Conservation (phyloP, 2,329 filamentous ascomycete genomes). For the Pezicula neosporulosa region DNA sequence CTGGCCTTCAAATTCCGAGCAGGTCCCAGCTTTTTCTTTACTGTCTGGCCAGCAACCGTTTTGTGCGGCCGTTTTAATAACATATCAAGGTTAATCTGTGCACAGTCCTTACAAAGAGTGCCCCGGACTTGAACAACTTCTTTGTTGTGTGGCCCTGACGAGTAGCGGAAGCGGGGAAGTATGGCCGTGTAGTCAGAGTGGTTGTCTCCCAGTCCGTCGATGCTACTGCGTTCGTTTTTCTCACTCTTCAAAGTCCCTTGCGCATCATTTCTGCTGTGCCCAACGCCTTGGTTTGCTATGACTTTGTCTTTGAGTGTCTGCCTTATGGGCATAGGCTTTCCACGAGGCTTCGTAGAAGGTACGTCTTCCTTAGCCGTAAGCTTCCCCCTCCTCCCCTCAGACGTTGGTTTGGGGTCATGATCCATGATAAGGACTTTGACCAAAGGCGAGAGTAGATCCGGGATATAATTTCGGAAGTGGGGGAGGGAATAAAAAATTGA, state of each 20-base stretch:
- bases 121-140: not conserved
- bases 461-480: not conserved
- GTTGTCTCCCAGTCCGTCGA: not conserved
- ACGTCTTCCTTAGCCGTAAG: constrained; percentile 1
- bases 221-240: not conserved
- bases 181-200: not conserved
- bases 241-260: not conserved
- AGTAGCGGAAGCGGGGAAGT: constrained; percentile 2
- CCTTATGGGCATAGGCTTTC: not conserved
- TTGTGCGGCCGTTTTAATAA: constrained; percentile 3
- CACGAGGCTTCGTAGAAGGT: not conserved
- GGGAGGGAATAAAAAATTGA: not conserved
- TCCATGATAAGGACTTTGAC: not conserved
- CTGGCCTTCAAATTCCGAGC: not conserved
- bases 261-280: not conserved
- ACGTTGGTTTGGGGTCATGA: constrained; percentile 1
- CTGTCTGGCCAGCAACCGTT: constrained; percentile 1
- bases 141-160: constrained; percentile 3
- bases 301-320: constrained; percentile 1
- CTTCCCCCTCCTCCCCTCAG: not conserved
- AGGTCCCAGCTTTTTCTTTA: not conserved
- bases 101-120: constrained; percentile 1
- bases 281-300: constrained; percentile 1
- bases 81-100: constrained; percentile 1
- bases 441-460: not conserved